Percentiles rank a stretch among this genome's conserved stretches.
Conservation (phyloP, 2,329 filamentous ascomycete genomes). For the Rutstroemia sp. region DNA sequence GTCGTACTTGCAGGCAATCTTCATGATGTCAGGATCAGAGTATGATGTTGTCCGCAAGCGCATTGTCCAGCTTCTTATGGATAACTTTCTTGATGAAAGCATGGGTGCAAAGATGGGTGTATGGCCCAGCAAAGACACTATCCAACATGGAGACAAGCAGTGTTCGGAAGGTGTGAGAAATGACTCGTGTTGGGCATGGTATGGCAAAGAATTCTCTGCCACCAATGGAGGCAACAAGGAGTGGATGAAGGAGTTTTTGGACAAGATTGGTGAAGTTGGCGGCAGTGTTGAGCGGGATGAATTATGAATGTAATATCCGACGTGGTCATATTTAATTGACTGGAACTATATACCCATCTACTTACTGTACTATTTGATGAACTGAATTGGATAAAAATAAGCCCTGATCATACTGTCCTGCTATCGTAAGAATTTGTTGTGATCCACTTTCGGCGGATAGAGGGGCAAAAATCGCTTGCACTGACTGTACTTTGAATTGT, state of each 20-base stretch:
- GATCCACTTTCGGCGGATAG: too few species aligned
- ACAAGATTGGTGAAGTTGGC: constrained; percentile 16
- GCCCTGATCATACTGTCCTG: too few species aligned
- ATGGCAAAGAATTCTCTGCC: constrained; percentile 30
- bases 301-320: constrained; percentile 8
- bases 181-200: constrained; percentile 53
- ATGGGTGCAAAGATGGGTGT: constrained; percentile 52
- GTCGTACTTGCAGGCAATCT: constrained; percentile 44
- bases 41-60: constrained; percentile 46
- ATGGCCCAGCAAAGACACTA: constrained; percentile 39
- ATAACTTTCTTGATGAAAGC: constrained; percentile 59
- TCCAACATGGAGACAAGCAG: constrained; percentile 26
- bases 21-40: constrained; percentile 39
- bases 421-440: too few species aligned
- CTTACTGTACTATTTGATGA: too few species aligned
- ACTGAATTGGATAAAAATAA: too few species aligned
- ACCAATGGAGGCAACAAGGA: constrained; percentile 13
- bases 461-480: too few species aligned
- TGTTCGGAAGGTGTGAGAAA: constrained; percentile 31
- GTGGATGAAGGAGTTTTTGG: constrained; percentile 25
- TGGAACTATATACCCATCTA: too few species aligned
- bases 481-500: too few species aligned
- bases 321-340: too few species aligned
- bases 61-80: constrained; percentile 50
- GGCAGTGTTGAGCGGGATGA: constrained; percentile 13